Conservation (phyloP, 2,329 filamentous ascomycete species). For the Trichoderma sp. region DNA sequence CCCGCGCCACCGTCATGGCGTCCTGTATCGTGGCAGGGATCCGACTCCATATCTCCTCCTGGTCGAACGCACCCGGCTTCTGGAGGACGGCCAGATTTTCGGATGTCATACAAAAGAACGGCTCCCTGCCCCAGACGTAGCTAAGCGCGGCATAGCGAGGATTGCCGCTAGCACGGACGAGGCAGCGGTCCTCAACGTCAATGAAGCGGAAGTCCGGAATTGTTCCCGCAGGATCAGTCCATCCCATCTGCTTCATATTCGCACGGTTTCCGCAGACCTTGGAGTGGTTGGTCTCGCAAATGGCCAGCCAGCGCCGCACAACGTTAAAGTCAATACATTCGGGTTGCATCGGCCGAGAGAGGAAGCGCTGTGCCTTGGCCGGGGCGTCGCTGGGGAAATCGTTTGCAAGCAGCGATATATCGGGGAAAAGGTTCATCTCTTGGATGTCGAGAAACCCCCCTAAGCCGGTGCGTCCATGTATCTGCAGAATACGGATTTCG, state of each 20-base stretch:
- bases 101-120: not conserved
- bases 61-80: not conserved
- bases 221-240: not conserved
- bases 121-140: not conserved
- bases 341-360: not conserved
- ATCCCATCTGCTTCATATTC: not conserved
- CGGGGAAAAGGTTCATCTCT: not conserved
- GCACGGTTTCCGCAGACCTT: not conserved
- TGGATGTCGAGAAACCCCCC: not conserved
- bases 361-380: not conserved
- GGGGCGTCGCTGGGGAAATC: not conserved
- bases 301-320: not conserved
- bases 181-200: not conserved
- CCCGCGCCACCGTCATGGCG: not conserved
- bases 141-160: not conserved
- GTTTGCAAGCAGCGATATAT: not conserved
- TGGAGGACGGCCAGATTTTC: not conserved
- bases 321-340: not conserved
- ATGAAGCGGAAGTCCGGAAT: not conserved
- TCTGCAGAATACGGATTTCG: not conserved
- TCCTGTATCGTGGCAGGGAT: constrained; percentile 18
- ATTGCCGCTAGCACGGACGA: not conserved
- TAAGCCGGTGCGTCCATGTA: not conserved
- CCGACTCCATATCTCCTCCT: not conserved
- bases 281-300: not conserved